These are phyloP conservation scores for Apium graveolens DNA, from an alignment of 129 eudicot genomes.

Conservation along the genomic window DNA sequence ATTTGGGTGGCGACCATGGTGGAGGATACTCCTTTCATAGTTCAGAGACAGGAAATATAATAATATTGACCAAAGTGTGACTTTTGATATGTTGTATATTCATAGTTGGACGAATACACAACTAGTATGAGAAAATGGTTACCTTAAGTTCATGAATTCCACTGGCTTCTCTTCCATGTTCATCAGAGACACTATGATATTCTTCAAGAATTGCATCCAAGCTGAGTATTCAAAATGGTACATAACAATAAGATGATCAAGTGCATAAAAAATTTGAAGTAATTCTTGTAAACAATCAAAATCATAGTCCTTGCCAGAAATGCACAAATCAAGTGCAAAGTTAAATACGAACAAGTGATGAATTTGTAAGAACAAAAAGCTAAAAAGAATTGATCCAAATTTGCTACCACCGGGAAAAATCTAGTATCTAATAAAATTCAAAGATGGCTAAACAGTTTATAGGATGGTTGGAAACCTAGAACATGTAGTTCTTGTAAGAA, in stretches of 20 bases:
- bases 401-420: background rate
- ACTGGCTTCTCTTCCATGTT: conserved; percentile 11
- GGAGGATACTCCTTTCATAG: too few relatives aligned
- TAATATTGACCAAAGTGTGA: too few relatives aligned
- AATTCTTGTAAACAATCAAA: background rate
- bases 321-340: background rate
- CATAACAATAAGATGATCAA: background rate
- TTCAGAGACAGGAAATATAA: too few relatives aligned
- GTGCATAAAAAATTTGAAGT: background rate
- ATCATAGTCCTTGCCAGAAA: background rate
- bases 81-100: too few relatives aligned
- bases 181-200: conserved; percentile 19
- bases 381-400: too few relatives aligned
- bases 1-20: too few relatives aligned
- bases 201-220: conserved; percentile 25
- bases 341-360: background rate
- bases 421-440: background rate
- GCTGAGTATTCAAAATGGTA: conserved; percentile 9
- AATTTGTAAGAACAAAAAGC: too few relatives aligned
- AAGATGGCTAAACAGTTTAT: background rate
- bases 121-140: background rate
- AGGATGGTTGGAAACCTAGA: background rate
- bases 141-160: conserved; percentile 20
- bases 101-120: too few relatives aligned
- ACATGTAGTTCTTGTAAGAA: too few relatives aligned